Percentiles rank a stretch among this genome's conserved stretches.
Evolutionary conservation across 805 yeast genomes (phyloP).

Genomic region (Kodamaea restingae): DNA sequence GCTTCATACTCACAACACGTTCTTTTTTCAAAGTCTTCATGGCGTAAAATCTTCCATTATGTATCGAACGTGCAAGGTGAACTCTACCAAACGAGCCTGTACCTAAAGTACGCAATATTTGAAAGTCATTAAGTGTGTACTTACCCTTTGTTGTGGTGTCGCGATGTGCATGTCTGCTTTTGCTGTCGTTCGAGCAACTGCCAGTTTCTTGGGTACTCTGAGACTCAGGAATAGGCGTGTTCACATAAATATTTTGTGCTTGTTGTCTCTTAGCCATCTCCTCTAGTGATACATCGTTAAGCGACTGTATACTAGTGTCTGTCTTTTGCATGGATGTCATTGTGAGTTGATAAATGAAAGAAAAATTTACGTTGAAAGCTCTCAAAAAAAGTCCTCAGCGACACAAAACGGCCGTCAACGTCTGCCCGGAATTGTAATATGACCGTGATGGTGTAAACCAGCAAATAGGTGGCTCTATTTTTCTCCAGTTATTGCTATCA

Average conservation of each 20-base stretch:
- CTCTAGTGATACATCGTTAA: constrained; percentile 26
- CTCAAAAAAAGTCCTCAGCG: neutral
- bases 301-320: constrained; percentile 20
- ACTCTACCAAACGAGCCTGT: constrained; percentile 62
- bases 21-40: constrained; percentile 56
- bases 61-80: constrained; percentile 54
- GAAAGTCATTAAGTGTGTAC: constrained; percentile 53
- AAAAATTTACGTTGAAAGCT: constrained; percentile 1
- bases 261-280: constrained; percentile 26
- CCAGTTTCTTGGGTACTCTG: constrained; percentile 21
- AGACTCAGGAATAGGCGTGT: constrained; percentile 16
- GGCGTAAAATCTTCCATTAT: constrained; percentile 57
- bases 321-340: constrained; percentile 27
- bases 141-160: constrained; percentile 51
- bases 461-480: no score
- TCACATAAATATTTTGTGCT: constrained; percentile 24
- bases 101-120: constrained; percentile 53
- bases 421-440: neutral
- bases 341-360: neutral
- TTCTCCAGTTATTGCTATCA: no score
- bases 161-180: constrained; percentile 12
- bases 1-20: constrained; percentile 57
- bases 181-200: constrained; percentile 30
- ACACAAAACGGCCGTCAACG: constrained; percentile 3
- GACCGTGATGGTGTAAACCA: no score